Conservation (phyloP, 805 yeast species). For the Ogataea henricii region DNA sequence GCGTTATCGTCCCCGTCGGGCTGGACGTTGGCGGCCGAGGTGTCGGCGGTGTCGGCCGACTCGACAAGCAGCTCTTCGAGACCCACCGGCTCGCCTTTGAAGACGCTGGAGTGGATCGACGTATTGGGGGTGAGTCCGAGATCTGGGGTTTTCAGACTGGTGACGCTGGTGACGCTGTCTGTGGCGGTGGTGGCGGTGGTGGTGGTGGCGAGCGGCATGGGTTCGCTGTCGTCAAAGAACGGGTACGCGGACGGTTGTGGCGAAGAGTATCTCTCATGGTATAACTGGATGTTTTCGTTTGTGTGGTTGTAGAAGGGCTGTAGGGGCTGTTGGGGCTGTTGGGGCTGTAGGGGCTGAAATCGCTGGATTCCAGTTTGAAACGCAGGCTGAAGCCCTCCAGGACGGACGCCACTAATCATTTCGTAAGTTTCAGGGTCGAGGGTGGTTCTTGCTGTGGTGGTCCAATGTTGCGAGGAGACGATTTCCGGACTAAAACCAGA, state of each 20-base stretch:
- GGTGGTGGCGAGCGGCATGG: not conserved
- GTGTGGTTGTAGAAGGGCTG: constrained; percentile 15
- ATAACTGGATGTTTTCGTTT: constrained; percentile 14
- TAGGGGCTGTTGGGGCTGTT: not conserved
- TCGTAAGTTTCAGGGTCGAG: not conserved
- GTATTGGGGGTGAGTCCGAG: constrained; percentile 12
- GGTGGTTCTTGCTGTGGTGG: not conserved
- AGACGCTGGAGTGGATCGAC: constrained; percentile 6
- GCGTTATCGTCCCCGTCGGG: constrained; percentile 6
- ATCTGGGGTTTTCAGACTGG: constrained; percentile 11
- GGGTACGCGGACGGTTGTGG: constrained; percentile 13
- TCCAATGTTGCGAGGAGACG: not conserved
- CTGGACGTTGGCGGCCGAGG: constrained; percentile 2
- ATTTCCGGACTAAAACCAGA: not conserved
- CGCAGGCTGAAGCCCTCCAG: not conserved
- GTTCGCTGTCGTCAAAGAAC: constrained; percentile 13
- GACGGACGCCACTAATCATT: not conserved
- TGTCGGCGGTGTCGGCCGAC: not conserved
- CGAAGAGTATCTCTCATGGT: constrained; percentile 9
- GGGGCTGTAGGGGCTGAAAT: not conserved
- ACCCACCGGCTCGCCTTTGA: constrained; percentile 7
- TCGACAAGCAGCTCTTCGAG: constrained; percentile 15
- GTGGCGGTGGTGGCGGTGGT: constrained; percentile 5
- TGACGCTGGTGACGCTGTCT: constrained; percentile 8
- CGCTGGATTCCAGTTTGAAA: not conserved